These are phyloP conservation scores for Tubosaeta brunneosetosa DNA, from an alignment of 768 basidiomycete genomes.

Conservation along the genomic window DNA sequence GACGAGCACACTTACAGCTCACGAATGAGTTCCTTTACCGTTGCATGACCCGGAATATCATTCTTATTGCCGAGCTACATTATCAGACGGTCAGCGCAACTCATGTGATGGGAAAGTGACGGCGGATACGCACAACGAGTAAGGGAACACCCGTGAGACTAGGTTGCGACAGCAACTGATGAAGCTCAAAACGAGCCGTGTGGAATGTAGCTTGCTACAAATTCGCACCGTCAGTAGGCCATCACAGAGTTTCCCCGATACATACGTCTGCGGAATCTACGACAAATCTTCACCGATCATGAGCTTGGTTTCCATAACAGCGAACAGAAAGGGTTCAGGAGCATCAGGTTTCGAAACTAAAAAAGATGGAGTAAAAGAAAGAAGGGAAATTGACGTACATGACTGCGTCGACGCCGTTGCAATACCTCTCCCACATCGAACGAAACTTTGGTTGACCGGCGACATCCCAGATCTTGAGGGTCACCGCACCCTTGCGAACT, in stretches of 20 bases:
- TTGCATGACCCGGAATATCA: slow-evolving; percentile 69
- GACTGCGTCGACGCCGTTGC: slow-evolving; percentile 87
- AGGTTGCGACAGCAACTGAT: slow-evolving; percentile 67
- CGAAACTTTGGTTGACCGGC: slow-evolving; percentile 93
- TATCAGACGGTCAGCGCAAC: not conserved
- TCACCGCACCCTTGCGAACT: slow-evolving; percentile 84
- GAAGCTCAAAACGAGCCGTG: slow-evolving; percentile 78
- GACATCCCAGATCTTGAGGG: slow-evolving; percentile 93
- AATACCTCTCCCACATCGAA: slow-evolving; percentile 95
- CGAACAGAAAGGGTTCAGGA: not conserved
- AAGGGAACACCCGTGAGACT: slow-evolving; percentile 69
- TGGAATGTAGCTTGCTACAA: slow-evolving; percentile 74
- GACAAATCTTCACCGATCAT: slow-evolving; percentile 62
- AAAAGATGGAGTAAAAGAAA: not conserved
- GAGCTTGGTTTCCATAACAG: slow-evolving; percentile 11
- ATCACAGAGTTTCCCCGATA: slow-evolving; percentile 5
- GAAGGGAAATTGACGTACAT: slow-evolving; percentile 50
- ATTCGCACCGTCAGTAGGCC: slow-evolving; percentile 2
- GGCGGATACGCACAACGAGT: slow-evolving; percentile 59
- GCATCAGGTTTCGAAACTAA: not conserved
- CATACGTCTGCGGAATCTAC: slow-evolving; percentile 86
- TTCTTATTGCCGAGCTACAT: slow-evolving; percentile 88
- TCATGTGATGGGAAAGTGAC: not conserved
- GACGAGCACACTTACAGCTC: slow-evolving; percentile 48
- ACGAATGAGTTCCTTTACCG: slow-evolving; percentile 80